Percentiles rank a stretch among this genome's conserved stretches.
phyloP scores from a whole-genome alignment of 2,329 filamentous ascomycete genomes.

The Pochonia chlamydosporia region DNA sequence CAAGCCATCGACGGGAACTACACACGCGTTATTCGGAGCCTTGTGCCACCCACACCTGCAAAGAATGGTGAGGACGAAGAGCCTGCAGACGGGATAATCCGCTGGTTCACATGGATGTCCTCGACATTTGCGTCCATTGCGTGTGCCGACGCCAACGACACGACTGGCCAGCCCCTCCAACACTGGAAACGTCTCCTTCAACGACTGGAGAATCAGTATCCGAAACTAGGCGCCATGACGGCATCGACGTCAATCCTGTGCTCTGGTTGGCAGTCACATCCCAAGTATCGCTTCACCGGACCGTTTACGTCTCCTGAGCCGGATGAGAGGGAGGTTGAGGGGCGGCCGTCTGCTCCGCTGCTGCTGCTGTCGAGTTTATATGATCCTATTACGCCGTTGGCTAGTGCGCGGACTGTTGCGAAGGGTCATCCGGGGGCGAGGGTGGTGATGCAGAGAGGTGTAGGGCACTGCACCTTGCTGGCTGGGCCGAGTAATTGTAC shows the following conservation, averaged over 20 bases:
- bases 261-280: constrained; percentile 24
- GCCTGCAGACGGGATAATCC: background rate
- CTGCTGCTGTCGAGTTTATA: constrained; percentile 31
- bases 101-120: background rate
- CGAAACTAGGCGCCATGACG: constrained; percentile 20
- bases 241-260: constrained; percentile 22
- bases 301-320: constrained; percentile 12
- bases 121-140: background rate
- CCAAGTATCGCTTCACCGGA: constrained; percentile 26
- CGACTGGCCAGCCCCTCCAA: constrained; percentile 5
- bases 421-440: constrained; percentile 12
- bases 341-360: constrained; percentile 29
- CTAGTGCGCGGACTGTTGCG: constrained; percentile 23
- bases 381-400: constrained; percentile 36
- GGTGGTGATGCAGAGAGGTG: constrained; percentile 15
- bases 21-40: no score
- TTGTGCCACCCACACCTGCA: no score
- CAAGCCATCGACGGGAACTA: constrained; percentile 2
- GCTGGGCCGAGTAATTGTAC: constrained; percentile 10
- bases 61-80: background rate
- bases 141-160: constrained; percentile 15
- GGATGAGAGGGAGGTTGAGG: constrained; percentile 13
- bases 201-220: constrained; percentile 15
- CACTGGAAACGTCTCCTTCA: constrained; percentile 17
- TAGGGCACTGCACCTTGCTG: constrained; percentile 13